Evolutionary conservation across 2,329 filamentous ascomycete species (phyloP).

Genomic region (Meredithiella fracta): DNA sequence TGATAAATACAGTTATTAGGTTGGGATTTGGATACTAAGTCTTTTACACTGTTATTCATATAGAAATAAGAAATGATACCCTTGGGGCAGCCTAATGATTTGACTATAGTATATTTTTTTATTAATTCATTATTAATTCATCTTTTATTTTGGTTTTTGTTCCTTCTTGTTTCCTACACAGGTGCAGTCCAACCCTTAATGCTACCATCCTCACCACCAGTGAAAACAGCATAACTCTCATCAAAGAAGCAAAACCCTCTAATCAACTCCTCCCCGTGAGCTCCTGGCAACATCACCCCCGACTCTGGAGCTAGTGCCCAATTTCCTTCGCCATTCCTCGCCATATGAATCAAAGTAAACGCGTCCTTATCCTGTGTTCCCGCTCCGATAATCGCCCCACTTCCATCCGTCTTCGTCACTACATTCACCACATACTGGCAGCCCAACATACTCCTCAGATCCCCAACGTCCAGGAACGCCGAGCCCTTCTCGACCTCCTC

Average conservation of each 20-base stretch:
- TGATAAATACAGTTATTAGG: slow-evolving; percentile 50
- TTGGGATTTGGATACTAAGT: neutral
- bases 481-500: slow-evolving; percentile 45
- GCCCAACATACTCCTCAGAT: slow-evolving; percentile 46
- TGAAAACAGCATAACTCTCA: slow-evolving; percentile 40
- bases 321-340: slow-evolving; percentile 25
- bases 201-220: slow-evolving; percentile 40
- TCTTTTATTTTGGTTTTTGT: slow-evolving; percentile 7
- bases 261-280: slow-evolving; percentile 47
- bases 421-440: slow-evolving; percentile 64
- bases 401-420: slow-evolving; percentile 39
- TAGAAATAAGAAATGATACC: slow-evolving; percentile 7
- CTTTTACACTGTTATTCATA: neutral
- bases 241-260: slow-evolving; percentile 48
- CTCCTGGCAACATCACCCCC: slow-evolving; percentile 43
- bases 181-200: slow-evolving; percentile 37
- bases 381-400: slow-evolving; percentile 43
- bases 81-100: neutral
- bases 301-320: slow-evolving; percentile 41
- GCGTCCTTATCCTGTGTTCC: slow-evolving; percentile 46
- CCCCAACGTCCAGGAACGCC: slow-evolving; percentile 44
- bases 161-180: slow-evolving; percentile 15
- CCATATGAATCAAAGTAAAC: slow-evolving; percentile 45
- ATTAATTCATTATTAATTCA: neutral
- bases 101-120: neutral